Conservation (phyloP, 2,329 filamentous ascomycete species). For the Penicillium hordei region DNA sequence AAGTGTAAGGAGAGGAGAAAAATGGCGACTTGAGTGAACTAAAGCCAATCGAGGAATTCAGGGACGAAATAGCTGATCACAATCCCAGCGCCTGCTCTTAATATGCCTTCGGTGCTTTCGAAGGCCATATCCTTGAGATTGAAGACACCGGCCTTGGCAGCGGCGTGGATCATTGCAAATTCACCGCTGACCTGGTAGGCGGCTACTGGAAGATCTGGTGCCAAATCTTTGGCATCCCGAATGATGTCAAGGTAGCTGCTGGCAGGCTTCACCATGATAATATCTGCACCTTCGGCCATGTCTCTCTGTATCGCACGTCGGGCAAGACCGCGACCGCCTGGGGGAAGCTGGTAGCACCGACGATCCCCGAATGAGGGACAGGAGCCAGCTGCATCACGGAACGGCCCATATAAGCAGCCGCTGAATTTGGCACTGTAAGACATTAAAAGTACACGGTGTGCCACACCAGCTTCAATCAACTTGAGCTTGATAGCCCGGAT, state of each 20-base stretch:
- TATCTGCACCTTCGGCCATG: constrained; percentile 89
- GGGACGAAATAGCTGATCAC: constrained; percentile 94
- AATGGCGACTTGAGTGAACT: not conserved
- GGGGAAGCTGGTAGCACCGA: constrained; percentile 94
- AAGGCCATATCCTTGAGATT: constrained; percentile 93
- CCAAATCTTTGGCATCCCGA: constrained; percentile 92
- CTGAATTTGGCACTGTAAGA: constrained; percentile 98
- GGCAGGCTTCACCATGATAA: constrained; percentile 99
- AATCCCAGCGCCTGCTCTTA: constrained; percentile 89
- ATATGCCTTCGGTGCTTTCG: constrained; percentile 88
- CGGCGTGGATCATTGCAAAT: constrained; percentile 97
- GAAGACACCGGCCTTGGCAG: constrained; percentile 92
- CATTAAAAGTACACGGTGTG: constrained; percentile 90
- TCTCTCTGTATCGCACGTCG: constrained; percentile 86
- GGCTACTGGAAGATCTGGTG: constrained; percentile 85
- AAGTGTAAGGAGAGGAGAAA: not conserved
- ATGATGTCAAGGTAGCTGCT: constrained; percentile 97
- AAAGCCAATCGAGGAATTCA: constrained; percentile 66
- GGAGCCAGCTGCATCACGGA: constrained; percentile 93
- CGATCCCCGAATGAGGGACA: constrained; percentile 89
- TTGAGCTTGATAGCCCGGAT: constrained; percentile 98
- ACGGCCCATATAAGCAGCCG: constrained; percentile 93
- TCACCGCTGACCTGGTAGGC: constrained; percentile 98
- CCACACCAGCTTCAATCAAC: constrained; percentile 89
- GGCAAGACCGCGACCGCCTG: constrained; percentile 86